Evolutionary conservation across 768 basidiomycete species (phyloP).

Genomic region (Tylopilus subfusipes): DNA sequence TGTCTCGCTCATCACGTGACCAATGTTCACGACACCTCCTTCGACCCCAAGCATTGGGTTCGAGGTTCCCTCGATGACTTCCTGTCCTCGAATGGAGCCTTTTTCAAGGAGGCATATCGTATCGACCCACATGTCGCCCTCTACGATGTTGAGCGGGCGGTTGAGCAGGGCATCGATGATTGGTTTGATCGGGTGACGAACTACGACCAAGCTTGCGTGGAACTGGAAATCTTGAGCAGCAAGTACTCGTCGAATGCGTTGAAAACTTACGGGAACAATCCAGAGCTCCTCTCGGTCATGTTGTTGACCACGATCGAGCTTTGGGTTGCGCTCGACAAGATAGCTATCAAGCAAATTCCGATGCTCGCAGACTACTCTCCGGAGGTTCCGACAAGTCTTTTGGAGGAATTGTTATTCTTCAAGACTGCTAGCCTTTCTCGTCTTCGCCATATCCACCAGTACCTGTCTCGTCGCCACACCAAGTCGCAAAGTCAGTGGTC

Average conservation of each 20-base stretch:
- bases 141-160: slow-evolving; percentile 37
- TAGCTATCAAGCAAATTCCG: slow-evolving; percentile 33
- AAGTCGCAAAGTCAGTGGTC: slow-evolving; percentile 29
- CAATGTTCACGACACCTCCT: background rate
- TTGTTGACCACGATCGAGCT: slow-evolving; percentile 44
- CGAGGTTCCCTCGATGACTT: slow-evolving; percentile 20
- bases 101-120: slow-evolving; percentile 13
- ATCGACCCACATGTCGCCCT: slow-evolving; percentile 21
- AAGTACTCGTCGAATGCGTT: slow-evolving; percentile 27
- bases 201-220: slow-evolving; percentile 21
- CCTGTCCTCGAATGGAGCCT: slow-evolving; percentile 7
- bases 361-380: slow-evolving; percentile 45
- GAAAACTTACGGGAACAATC: slow-evolving; percentile 30
- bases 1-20: background rate
- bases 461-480: slow-evolving; percentile 32
- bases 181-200: slow-evolving; percentile 31
- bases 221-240: slow-evolving; percentile 26
- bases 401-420: slow-evolving; percentile 43
- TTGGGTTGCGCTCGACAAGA: slow-evolving; percentile 46
- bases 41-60: background rate
- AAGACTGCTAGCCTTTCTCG: slow-evolving; percentile 28
- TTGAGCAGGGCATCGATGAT: slow-evolving; percentile 28
- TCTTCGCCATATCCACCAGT: slow-evolving; percentile 23
- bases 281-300: slow-evolving; percentile 39
- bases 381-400: slow-evolving; percentile 36